Conservation (phyloP, 2,329 filamentous ascomycete genomes). For the Blastomyces emzantsi region DNA sequence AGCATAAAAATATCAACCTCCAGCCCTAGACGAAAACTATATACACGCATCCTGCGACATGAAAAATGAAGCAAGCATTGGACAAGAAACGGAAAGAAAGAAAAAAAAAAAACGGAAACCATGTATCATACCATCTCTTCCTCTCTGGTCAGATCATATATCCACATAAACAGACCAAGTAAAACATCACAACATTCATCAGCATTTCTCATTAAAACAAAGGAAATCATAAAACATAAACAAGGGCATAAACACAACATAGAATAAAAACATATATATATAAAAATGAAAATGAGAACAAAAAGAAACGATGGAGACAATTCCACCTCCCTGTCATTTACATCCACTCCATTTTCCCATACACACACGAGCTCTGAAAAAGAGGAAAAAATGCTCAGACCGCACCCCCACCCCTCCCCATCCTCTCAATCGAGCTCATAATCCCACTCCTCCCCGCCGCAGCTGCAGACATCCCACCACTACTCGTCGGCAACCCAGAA, state of each 20-base stretch:
- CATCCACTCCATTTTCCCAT: background rate
- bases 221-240: slow-evolving; percentile 3
- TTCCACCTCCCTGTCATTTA: background rate
- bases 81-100: background rate
- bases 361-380: background rate
- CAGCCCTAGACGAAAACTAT: background rate
- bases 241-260: background rate
- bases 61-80: background rate
- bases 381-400: background rate
- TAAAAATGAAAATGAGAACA: background rate
- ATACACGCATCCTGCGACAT: background rate
- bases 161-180: background rate
- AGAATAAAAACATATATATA: background rate
- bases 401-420: slow-evolving; percentile 50
- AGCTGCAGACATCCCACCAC: slow-evolving; percentile 30
- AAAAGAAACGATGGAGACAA: background rate
- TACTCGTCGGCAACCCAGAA: slow-evolving; percentile 12
- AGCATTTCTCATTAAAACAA: slow-evolving; percentile 1
- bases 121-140: background rate
- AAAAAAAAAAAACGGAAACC: background rate
- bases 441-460: slow-evolving; percentile 56
- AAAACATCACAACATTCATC: background rate
- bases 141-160: background rate
- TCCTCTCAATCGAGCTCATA: slow-evolving; percentile 79
- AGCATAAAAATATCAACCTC: background rate